These are phyloP conservation scores for Eremothecium coryli DNA, from an alignment of 1,139 yeast genomes.

Conservation along the genomic window DNA sequence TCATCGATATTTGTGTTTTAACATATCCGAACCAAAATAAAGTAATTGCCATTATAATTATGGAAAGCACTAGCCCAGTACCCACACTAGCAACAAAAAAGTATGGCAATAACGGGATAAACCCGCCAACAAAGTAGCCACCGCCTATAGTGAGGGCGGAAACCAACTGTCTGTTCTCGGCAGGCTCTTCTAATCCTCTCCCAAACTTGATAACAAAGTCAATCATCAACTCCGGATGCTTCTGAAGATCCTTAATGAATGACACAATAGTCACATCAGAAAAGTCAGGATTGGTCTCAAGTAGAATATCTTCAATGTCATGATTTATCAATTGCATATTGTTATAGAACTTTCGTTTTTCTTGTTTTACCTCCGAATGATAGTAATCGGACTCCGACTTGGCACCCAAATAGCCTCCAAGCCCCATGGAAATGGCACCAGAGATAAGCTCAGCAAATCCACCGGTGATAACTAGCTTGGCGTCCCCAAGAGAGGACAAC, in stretches of 20 bases:
- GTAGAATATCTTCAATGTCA: constrained; percentile 64
- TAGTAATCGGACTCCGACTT: constrained; percentile 70
- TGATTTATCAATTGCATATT: constrained; percentile 47
- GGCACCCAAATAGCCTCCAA: constrained; percentile 76
- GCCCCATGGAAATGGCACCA: constrained; percentile 80
- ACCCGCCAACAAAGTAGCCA: constrained; percentile 69
- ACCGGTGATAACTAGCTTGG: constrained; percentile 71
- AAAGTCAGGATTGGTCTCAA: constrained; percentile 48
- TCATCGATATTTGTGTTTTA: constrained; percentile 78
- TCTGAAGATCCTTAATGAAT: constrained; percentile 60
- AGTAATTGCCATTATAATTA: constrained; percentile 74
- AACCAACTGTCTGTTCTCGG: constrained; percentile 67
- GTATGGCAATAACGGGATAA: constrained; percentile 68
- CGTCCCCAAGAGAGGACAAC: constrained; percentile 63
- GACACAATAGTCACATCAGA: constrained; percentile 55
- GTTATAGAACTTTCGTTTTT: constrained; percentile 58
- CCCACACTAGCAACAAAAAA: constrained; percentile 67
- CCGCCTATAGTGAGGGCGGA: constrained; percentile 70
- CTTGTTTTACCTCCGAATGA: constrained; percentile 59
- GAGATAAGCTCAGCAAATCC: constrained; percentile 79
- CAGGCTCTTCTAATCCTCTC: constrained; percentile 74
- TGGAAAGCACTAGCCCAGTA: constrained; percentile 67
- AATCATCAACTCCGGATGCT: constrained; percentile 57
- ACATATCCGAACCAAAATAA: constrained; percentile 79
- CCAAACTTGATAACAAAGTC: constrained; percentile 72